Base-by-base conservation (phyloP, 2,329 filamentous ascomycete species). In the Aspergillus eucalypticola region DNA sequence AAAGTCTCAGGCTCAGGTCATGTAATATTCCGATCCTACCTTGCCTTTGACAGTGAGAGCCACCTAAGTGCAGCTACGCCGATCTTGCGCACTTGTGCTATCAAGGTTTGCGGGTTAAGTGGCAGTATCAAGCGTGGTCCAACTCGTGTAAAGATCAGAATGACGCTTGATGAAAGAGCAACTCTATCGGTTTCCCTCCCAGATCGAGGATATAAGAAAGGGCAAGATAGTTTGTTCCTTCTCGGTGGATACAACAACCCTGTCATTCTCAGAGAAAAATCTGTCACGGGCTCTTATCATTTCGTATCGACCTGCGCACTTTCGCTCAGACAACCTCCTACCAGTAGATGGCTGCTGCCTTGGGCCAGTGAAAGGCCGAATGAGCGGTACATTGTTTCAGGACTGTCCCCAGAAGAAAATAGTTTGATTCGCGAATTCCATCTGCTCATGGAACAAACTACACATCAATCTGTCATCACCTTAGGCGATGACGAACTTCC, bases 171-270 rank as follows among this genome's bases (percentile, higher is more conserved):
- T 7, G 8, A 27, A 19, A 19, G 21, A 50, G 52, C 29, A 3
- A n/a, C 6, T 2, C 39, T 46, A n/a, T 32, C 44, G 2, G 32
- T 59, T 13, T 41, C 32, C 6, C 35, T 59, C 5, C 44, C 35
- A 13, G 15, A 50, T 32, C 32, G 17, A 13, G 32, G 49, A 8
- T 59, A 55, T 8, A 19, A 51, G 8, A 5, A 42, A 7, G 32
- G 7, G 21, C 8, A 13, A 10, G 57, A 59, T 25, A 13, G 17
- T 3, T 3, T 59, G 13, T 59, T 51, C 25, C 19, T 59, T 17
- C 35, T 59, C n/a, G 46, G 54, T 51, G 52, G 38, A 5, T 59
- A 42, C 23, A n/a, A 51, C 6, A 15, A 44, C 15, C 57, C 57
- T 6, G 32, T 59, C 5, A 56, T 55, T 5, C 52, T 59, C 3